Evolutionary conservation across 768 basidiomycete genomes (phyloP).

Genomic region (Dentipellis sp.): DNA sequence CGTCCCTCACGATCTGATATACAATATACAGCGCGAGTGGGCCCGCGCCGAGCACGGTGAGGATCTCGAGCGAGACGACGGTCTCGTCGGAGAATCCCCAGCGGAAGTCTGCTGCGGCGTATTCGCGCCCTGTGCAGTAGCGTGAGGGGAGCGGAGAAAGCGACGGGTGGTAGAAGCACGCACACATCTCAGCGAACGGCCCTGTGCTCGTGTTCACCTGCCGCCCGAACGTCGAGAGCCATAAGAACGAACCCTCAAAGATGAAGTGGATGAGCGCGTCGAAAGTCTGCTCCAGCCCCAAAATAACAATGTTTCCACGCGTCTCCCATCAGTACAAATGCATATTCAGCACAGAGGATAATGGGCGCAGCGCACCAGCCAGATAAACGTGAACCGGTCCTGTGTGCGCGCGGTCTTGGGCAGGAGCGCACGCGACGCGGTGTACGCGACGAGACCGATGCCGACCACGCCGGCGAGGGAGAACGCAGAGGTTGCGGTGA

Average conservation of each 20-base stretch:
- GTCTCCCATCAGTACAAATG: background rate
- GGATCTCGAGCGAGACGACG: constrained; percentile 72
- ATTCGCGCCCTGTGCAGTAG: constrained; percentile 59
- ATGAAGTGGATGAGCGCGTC: constrained; percentile 74
- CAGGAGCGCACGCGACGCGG: constrained; percentile 45
- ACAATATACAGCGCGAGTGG: constrained; percentile 69
- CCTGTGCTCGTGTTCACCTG: constrained; percentile 63
- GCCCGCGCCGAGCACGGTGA: constrained; percentile 74
- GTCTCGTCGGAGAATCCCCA: constrained; percentile 78
- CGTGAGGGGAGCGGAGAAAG: background rate
- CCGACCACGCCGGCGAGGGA: constrained; percentile 52
- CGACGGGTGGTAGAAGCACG: constrained; percentile 20
- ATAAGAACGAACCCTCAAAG: constrained; percentile 76
- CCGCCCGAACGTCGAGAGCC: constrained; percentile 64
- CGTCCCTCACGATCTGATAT: constrained; percentile 50
- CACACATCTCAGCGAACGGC: constrained; percentile 67
- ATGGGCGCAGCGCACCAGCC: constrained; percentile 45
- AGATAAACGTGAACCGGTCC: constrained; percentile 66
- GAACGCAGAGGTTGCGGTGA: constrained; percentile 53
- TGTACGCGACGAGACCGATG: constrained; percentile 41
- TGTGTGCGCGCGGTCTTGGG: constrained; percentile 56
- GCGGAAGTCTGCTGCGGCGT: constrained; percentile 69
- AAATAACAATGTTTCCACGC: background rate
- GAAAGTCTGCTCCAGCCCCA: constrained; percentile 44
- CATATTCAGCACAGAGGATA: background rate